These are phyloP conservation scores for Pseudopithomyces chartarum DNA, from an alignment of 2,329 filamentous ascomycete species.

Conservation along the genomic window DNA sequence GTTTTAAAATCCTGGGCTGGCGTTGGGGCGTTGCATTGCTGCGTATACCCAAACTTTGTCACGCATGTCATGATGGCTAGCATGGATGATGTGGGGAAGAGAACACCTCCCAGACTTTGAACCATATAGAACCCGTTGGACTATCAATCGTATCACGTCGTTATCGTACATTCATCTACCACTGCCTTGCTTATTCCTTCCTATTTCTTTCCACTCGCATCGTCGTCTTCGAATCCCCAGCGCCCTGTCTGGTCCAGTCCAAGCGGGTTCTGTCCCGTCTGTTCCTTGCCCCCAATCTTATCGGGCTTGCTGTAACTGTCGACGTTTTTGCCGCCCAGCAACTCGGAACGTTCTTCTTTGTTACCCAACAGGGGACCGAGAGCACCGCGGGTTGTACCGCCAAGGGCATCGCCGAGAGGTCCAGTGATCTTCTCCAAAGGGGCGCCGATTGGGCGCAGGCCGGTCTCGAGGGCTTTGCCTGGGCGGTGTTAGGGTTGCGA, in stretches of 20 bases:
- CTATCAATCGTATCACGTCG: neutral
- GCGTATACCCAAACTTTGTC: neutral
- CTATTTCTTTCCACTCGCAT: constrained; percentile 1
- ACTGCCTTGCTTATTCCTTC: neutral
- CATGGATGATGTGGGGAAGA: neutral
- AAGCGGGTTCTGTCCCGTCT: constrained; percentile 47
- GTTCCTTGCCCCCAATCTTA: constrained; percentile 45
- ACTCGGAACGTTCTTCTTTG: constrained; percentile 41
- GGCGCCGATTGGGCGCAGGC: constrained; percentile 45
- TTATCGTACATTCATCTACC: neutral
- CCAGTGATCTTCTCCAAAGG: constrained; percentile 45
- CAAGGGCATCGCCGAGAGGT: constrained; percentile 43
- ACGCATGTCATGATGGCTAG: neutral
- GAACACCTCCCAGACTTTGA: too few relatives aligned
- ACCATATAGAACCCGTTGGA: too few relatives aligned
- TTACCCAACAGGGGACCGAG: constrained; percentile 42
- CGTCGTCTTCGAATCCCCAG: constrained; percentile 43
- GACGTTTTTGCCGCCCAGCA: constrained; percentile 47
- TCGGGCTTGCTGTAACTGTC: constrained; percentile 45
- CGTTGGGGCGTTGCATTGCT: neutral
- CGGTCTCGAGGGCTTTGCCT: constrained; percentile 46
- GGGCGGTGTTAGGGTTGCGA: neutral
- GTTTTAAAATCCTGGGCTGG: constrained; percentile 27
- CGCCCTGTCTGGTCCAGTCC: constrained; percentile 45
- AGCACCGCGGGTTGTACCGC: constrained; percentile 42